phyloP scores from a whole-genome alignment of 176 grass and related monocot genomes.

The Triticum monococcum region DNA sequence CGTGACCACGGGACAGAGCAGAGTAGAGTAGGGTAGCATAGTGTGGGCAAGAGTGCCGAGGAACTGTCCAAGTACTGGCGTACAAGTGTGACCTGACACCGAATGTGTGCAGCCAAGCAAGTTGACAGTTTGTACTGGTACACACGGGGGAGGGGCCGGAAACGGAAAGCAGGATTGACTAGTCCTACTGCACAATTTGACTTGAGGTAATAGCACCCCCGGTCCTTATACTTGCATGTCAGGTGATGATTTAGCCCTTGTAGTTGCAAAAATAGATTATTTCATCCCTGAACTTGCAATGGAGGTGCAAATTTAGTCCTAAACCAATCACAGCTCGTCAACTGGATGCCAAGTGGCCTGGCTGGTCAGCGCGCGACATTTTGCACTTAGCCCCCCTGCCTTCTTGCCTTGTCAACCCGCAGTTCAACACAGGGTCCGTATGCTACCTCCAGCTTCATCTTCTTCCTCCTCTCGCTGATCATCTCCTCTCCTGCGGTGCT shows the following conservation, averaged over 20 bases:
- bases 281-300: too few species aligned
- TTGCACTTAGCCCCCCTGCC: too few species aligned
- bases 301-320: too few species aligned
- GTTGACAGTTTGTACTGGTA: background rate
- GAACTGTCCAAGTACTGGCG: background rate
- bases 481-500: background rate
- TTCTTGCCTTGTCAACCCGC: too few species aligned
- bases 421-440: background rate
- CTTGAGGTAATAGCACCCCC: too few species aligned
- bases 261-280: too few species aligned
- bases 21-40: background rate
- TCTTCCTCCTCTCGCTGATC: background rate
- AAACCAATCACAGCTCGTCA: too few species aligned
- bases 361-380: too few species aligned
- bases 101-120: background rate
- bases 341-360: too few species aligned
- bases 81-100: background rate
- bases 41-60: background rate
- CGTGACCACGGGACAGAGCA: background rate
- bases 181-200: too few species aligned
- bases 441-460: background rate
- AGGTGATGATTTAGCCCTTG: too few species aligned
- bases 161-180: background rate
- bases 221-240: too few species aligned
- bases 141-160: background rate